These are phyloP conservation scores for Fusarium verticillioides DNA, from an alignment of 2,329 filamentous ascomycete genomes.

Conservation along the genomic window DNA sequence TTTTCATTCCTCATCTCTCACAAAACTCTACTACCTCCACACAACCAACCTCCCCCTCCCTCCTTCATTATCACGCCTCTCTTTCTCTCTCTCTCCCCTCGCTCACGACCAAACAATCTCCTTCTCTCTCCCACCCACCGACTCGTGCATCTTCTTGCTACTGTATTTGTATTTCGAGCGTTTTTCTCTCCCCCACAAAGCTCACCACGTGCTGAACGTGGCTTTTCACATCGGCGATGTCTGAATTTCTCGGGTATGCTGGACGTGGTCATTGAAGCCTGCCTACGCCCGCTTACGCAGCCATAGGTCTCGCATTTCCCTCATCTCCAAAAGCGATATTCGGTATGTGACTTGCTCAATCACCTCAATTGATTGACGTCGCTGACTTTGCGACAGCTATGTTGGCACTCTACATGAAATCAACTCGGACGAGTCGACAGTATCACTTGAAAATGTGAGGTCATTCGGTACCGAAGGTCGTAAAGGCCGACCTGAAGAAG, in stretches of 20 bases:
- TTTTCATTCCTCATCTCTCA: conserved; percentile 45
- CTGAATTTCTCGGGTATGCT: conserved; percentile 69
- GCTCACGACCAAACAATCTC: conserved; percentile 12
- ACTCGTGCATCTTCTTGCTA: conserved; percentile 32
- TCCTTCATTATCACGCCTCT: conserved; percentile 30
- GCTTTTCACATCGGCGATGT: conserved; percentile 58
- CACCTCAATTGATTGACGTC: conserved; percentile 6
- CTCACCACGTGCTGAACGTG: conserved; percentile 57
- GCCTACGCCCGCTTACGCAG: conserved; percentile 49
- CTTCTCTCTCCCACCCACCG: conserved; percentile 21
- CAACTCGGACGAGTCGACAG: conserved; percentile 96
- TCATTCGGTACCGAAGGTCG: conserved; percentile 96
- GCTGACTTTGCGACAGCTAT: conserved; percentile 72
- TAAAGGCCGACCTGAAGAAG: conserved; percentile 79
- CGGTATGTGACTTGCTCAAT: conserved; percentile 68
- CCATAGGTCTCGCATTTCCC: conserved; percentile 86
- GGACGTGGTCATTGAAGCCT: conserved; percentile 41
- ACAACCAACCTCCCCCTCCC: conserved; percentile 43
- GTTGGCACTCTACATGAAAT: conserved; percentile 97
- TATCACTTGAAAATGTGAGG: conserved; percentile 94
- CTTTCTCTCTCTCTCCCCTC: background rate
- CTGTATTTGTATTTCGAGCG: conserved; percentile 38
- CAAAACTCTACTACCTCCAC: conserved; percentile 49
- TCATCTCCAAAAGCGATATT: conserved; percentile 98
- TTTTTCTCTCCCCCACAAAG: conserved; percentile 36